Conservation (phyloP, 176 grass and related monocot species). For the Triticum aestivum region IWGSC_CS_RefSeq_v2.1 NC_057813.1:144692893-144693392, state of each 20-base stretch:
- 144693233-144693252: conserved; percentile 61
- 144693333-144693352: too few relatives aligned
- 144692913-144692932: not conserved
- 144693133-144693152: conserved; percentile 16
- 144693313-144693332: not conserved
- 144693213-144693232: conserved; percentile 75
- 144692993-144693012: not conserved
- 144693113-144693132: conserved; percentile 16
- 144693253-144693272: conserved; percentile 89
- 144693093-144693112: not conserved
- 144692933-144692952: not conserved
- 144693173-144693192: conserved; percentile 79
- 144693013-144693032: not conserved
- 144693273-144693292: conserved; percentile 63
- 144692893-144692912: not conserved
- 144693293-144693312: not conserved
- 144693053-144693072: not conserved
- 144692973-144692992: conserved; percentile 22
- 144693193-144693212: conserved; percentile 64
- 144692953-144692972: conserved; percentile 33
- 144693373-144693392: not conserved
- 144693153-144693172: not conserved
- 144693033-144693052: conserved; percentile 1
- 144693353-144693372: too few relatives aligned
- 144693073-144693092: not conserved